Evolutionary conservation across 2,329 filamentous ascomycete genomes (phyloP).

Genomic region (Talaromyces piceae): DNA sequence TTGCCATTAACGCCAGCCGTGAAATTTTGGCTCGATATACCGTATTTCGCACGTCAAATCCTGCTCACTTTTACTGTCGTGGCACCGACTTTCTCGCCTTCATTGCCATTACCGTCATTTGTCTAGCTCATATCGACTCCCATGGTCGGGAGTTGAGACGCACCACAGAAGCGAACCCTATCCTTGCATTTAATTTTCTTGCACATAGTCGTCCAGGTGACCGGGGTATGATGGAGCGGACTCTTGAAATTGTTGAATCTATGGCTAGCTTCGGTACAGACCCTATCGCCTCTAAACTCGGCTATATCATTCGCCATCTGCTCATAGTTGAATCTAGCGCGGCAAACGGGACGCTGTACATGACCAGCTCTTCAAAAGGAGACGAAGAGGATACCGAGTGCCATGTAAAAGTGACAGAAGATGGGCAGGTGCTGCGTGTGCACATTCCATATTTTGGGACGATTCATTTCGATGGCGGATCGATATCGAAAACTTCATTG

Average conservation of each 20-base stretch:
- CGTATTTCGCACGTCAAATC: slow-evolving; percentile 37
- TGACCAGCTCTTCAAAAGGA: slow-evolving; percentile 14
- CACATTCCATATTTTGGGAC: slow-evolving; percentile 36
- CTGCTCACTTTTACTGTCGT: slow-evolving; percentile 36
- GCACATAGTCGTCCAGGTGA: slow-evolving; percentile 38
- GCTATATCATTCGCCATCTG: slow-evolving; percentile 27
- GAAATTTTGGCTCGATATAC: slow-evolving; percentile 45
- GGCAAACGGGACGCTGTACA: slow-evolving; percentile 21
- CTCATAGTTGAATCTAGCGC: slow-evolving; percentile 35
- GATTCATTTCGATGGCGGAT: slow-evolving; percentile 26
- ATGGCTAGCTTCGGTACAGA: slow-evolving; percentile 19
- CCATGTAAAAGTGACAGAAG: slow-evolving; percentile 17
- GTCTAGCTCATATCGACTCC: slow-evolving; percentile 44
- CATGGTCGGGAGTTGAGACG: slow-evolving; percentile 11
- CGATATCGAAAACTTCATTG: slow-evolving; percentile 3
- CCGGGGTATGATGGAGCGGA: slow-evolving; percentile 36
- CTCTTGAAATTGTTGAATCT: slow-evolving; percentile 26
- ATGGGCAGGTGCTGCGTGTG: slow-evolving; percentile 23
- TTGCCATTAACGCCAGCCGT: slow-evolving; percentile 45
- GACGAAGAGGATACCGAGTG: slow-evolving; percentile 16
- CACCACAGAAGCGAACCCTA: neutral
- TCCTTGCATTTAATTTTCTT: slow-evolving; percentile 23
- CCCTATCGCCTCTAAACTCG: slow-evolving; percentile 23
- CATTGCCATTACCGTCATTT: slow-evolving; percentile 34
- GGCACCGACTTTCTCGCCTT: slow-evolving; percentile 47